Percentiles rank a stretch among this genome's conserved stretches.
phyloP scores from a whole-genome alignment of 2,329 filamentous ascomycete species.

The Conoideocrella luteorostrata region DNA sequence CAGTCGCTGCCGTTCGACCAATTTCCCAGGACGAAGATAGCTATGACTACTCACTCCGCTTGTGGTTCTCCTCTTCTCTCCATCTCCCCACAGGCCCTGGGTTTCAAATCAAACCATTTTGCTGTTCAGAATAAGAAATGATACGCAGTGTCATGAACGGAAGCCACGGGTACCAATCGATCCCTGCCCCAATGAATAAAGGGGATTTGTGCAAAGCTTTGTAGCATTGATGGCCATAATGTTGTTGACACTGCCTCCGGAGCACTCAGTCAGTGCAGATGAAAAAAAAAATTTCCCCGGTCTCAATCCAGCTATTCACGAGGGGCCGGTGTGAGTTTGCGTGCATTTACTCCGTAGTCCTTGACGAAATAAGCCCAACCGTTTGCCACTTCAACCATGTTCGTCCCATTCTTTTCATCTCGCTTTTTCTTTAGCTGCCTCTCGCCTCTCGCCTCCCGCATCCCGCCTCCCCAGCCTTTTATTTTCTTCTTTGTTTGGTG shows the following conservation, averaged over 20 bases:
- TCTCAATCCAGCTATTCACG: no score
- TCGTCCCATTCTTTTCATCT: background rate
- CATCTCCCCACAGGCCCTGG: background rate
- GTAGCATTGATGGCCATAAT: background rate
- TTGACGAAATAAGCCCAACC: no score
- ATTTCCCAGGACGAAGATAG: no score
- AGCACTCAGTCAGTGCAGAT: no score
- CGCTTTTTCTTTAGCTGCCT: background rate
- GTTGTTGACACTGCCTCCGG: background rate
- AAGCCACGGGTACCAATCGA: background rate
- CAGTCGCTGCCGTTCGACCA: no score
- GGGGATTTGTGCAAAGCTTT: background rate
- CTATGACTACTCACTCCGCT: background rate
- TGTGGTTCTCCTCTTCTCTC: background rate
- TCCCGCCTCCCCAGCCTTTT: constrained; percentile 2
- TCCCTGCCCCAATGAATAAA: background rate
- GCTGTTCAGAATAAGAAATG: constrained; percentile 1
- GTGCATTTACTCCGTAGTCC: no score
- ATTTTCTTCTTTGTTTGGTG: background rate
- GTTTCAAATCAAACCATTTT: background rate
- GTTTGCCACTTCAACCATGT: background rate
- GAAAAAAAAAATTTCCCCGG: no score
- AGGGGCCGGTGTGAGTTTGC: no score
- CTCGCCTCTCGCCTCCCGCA: no score
- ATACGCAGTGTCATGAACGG: constrained; percentile 1